phyloP scores from a whole-genome alignment of 768 basidiomycete species.

The Lactarius vividus region DNA sequence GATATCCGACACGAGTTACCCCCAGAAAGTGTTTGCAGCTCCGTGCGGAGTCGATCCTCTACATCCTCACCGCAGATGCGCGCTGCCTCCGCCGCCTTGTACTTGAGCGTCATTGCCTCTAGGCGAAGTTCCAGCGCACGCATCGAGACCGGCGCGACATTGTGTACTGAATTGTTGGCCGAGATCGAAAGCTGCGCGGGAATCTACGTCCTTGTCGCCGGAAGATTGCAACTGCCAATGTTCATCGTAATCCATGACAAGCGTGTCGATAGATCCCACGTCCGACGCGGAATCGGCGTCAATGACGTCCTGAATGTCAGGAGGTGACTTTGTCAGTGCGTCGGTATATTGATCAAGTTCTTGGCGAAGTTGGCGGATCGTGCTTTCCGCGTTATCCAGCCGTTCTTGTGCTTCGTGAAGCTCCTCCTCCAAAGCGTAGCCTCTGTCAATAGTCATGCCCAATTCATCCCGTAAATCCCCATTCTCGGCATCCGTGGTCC shows the following conservation, averaged over 20 bases:
- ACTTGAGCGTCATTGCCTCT: constrained; percentile 25
- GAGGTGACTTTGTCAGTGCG: constrained; percentile 2
- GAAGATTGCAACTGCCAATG: constrained; percentile 1
- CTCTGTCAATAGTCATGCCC: constrained; percentile 9
- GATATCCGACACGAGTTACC: constrained; percentile 4
- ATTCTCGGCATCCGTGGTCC: constrained; percentile 15
- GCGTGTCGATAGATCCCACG: constrained; percentile 25
- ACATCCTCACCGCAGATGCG: constrained; percentile 26
- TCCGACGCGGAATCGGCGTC: constrained; percentile 23
- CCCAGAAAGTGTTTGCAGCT: constrained; percentile 7
- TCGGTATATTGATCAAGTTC: constrained; percentile 15
- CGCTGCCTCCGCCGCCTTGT: constrained; percentile 27
- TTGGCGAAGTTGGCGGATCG: constrained; percentile 15
- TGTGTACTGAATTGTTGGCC: constrained; percentile 1
- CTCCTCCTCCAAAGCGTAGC: constrained; percentile 23
- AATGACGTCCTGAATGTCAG: constrained; percentile 6
- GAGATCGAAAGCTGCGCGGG: neutral
- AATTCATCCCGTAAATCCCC: constrained; percentile 20
- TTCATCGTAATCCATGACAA: constrained; percentile 22
- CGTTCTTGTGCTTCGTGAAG: constrained; percentile 11
- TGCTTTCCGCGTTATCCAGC: constrained; percentile 13
- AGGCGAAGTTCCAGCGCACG: constrained; percentile 15
- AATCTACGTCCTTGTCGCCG: constrained; percentile 8
- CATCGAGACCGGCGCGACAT: constrained; percentile 3
- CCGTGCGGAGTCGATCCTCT: constrained; percentile 21